phyloP scores from a whole-genome alignment of 2,329 filamentous ascomycete genomes.

The Ceratocystis papillata region DNA sequence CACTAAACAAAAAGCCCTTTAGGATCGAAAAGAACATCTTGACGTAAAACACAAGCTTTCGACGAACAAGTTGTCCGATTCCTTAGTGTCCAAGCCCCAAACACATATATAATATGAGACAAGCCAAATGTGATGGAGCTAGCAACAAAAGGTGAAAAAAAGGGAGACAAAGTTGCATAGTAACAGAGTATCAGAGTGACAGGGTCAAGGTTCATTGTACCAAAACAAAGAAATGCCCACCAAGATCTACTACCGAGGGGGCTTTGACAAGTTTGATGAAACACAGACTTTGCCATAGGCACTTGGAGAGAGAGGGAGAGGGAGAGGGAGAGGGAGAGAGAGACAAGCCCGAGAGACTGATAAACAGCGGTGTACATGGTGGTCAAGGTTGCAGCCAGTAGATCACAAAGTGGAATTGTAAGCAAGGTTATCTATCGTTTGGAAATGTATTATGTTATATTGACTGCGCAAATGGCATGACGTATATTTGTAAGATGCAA shows the following conservation, averaged over 20 bases:
- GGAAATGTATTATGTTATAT: not conserved
- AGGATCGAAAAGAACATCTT: not conserved
- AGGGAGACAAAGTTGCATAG: not conserved
- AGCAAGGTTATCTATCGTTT: not conserved
- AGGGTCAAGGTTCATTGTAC: not conserved
- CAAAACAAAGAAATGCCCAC: slow-evolving; percentile 1
- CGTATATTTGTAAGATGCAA: not conserved
- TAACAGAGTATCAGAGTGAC: slow-evolving; percentile 4
- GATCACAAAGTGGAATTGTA: not conserved
- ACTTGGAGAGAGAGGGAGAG: not conserved
- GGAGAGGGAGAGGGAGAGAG: not conserved
- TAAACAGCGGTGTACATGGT: not conserved
- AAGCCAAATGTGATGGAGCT: not conserved
- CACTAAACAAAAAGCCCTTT: not conserved
- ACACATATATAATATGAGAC: not conserved
- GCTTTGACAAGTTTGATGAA: slow-evolving; percentile 11
- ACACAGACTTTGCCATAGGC: not conserved
- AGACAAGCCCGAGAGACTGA: not conserved
- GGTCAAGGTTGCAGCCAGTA: not conserved
- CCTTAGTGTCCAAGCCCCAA: not conserved
- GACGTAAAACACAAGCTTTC: not conserved
- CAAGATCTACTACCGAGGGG: slow-evolving; percentile 6
- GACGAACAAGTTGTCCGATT: not conserved
- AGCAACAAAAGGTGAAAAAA: not conserved
- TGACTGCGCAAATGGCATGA: not conserved